A percentile compares a stretch with the other conserved stretches of the same genome.
These are phyloP conservation scores for Cornus florida DNA, from an alignment of 148 eudicot species.

Conservation along the genomic window DNA sequence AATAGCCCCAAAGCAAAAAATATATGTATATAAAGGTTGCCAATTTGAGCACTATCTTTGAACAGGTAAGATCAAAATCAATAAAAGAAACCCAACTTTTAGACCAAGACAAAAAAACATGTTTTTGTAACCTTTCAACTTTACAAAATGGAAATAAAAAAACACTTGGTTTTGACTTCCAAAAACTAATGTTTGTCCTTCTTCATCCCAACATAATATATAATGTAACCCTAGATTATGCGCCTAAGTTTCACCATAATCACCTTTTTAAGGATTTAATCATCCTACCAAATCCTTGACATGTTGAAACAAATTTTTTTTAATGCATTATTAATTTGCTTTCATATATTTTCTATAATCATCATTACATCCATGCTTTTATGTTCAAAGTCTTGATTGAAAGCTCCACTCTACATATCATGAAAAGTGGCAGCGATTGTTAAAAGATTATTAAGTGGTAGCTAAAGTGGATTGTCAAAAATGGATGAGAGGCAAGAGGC, in stretches of 20 bases:
- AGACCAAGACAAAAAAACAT: conserved; percentile 12
- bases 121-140: background rate
- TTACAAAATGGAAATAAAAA: background rate
- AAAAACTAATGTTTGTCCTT: background rate
- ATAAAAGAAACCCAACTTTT: conserved; percentile 3
- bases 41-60: background rate
- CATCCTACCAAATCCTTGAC: background rate
- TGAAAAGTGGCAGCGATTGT: background rate
- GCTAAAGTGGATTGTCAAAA: background rate
- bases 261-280: background rate
- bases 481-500: background rate
- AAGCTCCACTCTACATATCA: background rate
- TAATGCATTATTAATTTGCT: background rate
- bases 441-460: background rate
- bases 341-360: too few relatives aligned
- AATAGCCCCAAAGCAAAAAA: background rate
- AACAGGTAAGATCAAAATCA: conserved; percentile 12
- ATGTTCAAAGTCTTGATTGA: background rate
- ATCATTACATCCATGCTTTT: too few relatives aligned
- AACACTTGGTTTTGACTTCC: background rate
- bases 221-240: background rate
- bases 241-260: background rate
- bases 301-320: background rate
- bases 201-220: background rate
- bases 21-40: background rate